phyloP scores from a whole-genome alignment of 1,284 basidiomycete genomes.

The Trichosporon sp. region DNA sequence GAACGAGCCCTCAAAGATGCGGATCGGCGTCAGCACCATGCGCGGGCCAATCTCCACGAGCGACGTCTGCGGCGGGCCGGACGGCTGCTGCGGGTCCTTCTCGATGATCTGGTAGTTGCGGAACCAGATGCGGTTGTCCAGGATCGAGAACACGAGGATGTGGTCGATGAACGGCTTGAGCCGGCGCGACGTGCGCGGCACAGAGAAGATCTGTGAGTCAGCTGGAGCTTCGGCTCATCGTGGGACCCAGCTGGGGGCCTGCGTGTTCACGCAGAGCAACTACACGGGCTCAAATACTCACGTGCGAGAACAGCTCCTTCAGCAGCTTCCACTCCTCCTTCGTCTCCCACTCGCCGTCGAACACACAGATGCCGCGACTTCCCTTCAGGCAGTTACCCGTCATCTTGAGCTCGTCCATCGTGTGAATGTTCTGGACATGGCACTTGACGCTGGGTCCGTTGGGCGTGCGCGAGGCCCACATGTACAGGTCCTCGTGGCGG shows the following conservation, averaged over 20 bases:
- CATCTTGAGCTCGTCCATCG: conserved; percentile 99
- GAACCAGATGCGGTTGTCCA: conserved; percentile 98
- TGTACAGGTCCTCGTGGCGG: conserved; percentile 89
- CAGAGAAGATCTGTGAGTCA: conserved; percentile 78
- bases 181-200: conserved; percentile 80
- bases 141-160: conserved; percentile 88
- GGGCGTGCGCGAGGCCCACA: conserved; percentile 95
- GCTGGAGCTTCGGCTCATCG: neutral
- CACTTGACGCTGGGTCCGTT: conserved; percentile 97
- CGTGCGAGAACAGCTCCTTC: conserved; percentile 95
- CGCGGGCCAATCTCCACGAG: conserved; percentile 94
- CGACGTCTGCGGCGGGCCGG: conserved; percentile 56
- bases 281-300: conserved; percentile 56
- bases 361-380: conserved; percentile 83
- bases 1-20: conserved; percentile 97
- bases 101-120: conserved; percentile 75
- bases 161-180: conserved; percentile 99
- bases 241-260: too few species aligned
- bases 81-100: conserved; percentile 58
- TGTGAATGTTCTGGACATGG: conserved; percentile 98
- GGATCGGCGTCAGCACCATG: conserved; percentile 94
- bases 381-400: conserved; percentile 98
- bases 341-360: conserved; percentile 86
- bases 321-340: conserved; percentile 78
- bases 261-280: too few species aligned